Base-by-base conservation (phyloP, 148 eudicot genomes). In the Oxyria digyna region DNA sequence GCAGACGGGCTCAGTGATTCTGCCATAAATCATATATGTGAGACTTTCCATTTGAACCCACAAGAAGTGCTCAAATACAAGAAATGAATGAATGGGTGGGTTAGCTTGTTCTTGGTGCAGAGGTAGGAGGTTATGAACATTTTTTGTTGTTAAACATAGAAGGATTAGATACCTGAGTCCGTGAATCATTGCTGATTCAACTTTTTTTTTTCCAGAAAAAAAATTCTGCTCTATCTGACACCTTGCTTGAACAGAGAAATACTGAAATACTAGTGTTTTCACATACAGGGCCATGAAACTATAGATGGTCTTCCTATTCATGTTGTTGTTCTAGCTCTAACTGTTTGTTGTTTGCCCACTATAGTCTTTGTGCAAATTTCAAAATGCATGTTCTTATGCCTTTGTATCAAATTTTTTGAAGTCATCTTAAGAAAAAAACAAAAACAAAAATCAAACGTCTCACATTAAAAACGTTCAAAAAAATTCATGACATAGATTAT, bases 41-140 rank as follows among this genome's bases (percentile, higher is more conserved):
- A 87, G 72, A 73, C 78, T 35, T 89, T 81, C 49, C 72, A 85
- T 66, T 72, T 94, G 81, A 91, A 85, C 76, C 55, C 76, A 29
- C 74, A 73, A 31, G 93, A 90, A 78, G 90, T 88, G 70, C 72
- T 82, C 38, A 94, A 86, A 80, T 88, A 86, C 72, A 74, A 71
- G 67, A 75, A 80, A 68, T 73, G 78, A 74, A 50, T 18, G 27
- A 7, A 21, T 21, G 0, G 13, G n/a, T n/a, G n/a, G 8, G 65
- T 27, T 59, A 12, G n/a, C 6, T 59, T 59, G 65, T 29, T 59
- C 20, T 14, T 27, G 65, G 65, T 59, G 65, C 65, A 59, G 65
- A 59, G 37, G 7, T 29, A 59, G 37, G 38, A 59, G 65, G 35
- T 29, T 27, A 59, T 24, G 23, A n/a, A 46, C 41, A 38, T 1